A percentile compares a stretch with the other conserved stretches of the same genome.
Conservation (phyloP, 345 rosid species). For the Melaleuca alternifolia region DNA sequence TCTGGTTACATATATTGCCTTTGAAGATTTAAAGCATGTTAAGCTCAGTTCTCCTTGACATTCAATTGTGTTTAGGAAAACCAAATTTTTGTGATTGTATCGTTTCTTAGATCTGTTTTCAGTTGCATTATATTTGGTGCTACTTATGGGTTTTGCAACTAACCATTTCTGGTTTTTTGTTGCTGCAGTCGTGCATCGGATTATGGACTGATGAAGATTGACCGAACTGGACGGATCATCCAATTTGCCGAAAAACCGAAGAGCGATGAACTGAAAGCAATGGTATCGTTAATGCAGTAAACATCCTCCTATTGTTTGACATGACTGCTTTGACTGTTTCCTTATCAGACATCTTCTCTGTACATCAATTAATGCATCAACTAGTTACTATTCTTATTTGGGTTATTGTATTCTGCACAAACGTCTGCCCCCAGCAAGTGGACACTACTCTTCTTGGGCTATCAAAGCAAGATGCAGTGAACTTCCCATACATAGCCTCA, state of each 20-base stretch:
- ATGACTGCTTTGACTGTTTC: neutral
- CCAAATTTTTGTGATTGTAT: neutral
- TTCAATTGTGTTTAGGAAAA: neutral
- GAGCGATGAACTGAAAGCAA: constrained; percentile 62
- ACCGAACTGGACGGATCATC: constrained; percentile 48
- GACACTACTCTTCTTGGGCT: constrained; percentile 67
- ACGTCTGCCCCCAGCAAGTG: constrained; percentile 37
- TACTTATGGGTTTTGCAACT: neutral
- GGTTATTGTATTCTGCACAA: neutral
- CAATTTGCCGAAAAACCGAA: constrained; percentile 83
- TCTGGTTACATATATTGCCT: neutral
- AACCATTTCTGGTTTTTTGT: neutral
- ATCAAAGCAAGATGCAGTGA: constrained; percentile 52
- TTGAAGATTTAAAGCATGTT: neutral
- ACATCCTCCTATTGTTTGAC: neutral
- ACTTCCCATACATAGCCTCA: constrained; percentile 74
- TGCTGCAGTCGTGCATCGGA: constrained; percentile 77
- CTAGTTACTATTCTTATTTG: neutral
- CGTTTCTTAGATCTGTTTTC: neutral
- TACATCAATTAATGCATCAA: neutral
- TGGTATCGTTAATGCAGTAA: constrained; percentile 29
- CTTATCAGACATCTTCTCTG: neutral
- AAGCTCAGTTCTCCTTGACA: neutral
- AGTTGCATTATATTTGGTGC: neutral
- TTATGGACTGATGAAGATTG: constrained; percentile 78